phyloP scores from a whole-genome alignment of 441 rosid genomes.

The Daphne laureola region DNA sequence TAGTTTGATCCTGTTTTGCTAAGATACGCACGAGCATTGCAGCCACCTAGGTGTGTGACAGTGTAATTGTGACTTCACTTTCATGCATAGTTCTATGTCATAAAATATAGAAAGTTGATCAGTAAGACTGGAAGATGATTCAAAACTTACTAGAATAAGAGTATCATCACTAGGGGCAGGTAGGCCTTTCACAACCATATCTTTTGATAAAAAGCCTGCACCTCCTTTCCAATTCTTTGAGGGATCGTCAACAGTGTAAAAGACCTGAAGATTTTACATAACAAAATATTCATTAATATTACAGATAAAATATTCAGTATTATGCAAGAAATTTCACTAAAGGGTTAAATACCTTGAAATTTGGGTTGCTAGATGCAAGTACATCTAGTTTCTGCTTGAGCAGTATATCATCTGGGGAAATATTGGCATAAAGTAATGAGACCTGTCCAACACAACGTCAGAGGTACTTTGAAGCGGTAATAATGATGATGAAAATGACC shows the following conservation, averaged over 20 bases:
- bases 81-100: too few relatives aligned
- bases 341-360: slow-evolving; percentile 53
- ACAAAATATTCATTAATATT: neutral
- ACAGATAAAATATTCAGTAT: neutral
- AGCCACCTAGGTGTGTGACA: too few relatives aligned
- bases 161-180: slow-evolving; percentile 75
- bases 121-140: neutral
- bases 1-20: too few relatives aligned
- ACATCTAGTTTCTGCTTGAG: slow-evolving; percentile 84
- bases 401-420: slow-evolving; percentile 91
- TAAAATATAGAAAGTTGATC: too few relatives aligned
- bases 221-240: slow-evolving; percentile 95
- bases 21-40: too few relatives aligned
- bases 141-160: slow-evolving; percentile 69
- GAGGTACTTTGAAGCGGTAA: too few relatives aligned
- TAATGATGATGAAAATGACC: too few relatives aligned
- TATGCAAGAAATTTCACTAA: slow-evolving; percentile 2
- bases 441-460: slow-evolving; percentile 38
- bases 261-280: slow-evolving; percentile 37
- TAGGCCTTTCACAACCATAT: slow-evolving; percentile 74
- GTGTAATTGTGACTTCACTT: too few relatives aligned
- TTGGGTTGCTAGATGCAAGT: slow-evolving; percentile 76
- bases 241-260: slow-evolving; percentile 85
- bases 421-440: slow-evolving; percentile 77
- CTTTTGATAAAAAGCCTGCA: slow-evolving; percentile 70